Percentiles rank a stretch among this genome's conserved stretches.
Evolutionary conservation across 176 grass and related monocot species (phyloP).

Genomic region (Pontederia crassipes): DNA sequence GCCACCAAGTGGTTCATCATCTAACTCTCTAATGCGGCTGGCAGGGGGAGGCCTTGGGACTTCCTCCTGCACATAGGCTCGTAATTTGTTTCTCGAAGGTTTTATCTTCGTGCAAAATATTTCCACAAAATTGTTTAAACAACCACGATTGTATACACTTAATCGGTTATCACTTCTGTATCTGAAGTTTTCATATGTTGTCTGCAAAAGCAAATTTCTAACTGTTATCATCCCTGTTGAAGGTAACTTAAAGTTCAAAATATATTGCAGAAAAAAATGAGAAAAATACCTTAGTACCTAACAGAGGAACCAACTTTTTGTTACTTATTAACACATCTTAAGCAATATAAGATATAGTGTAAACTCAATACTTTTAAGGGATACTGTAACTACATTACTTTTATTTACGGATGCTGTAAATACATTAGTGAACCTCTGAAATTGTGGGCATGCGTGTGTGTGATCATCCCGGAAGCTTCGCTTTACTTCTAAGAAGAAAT

Average conservation of each 20-base stretch:
- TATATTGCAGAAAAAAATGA: too few species aligned
- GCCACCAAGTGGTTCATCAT: slow-evolving; percentile 43
- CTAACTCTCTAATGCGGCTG: slow-evolving; percentile 32
- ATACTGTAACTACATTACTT: too few species aligned
- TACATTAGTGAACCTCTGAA: too few species aligned
- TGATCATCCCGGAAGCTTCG: too few species aligned
- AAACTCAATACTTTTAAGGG: too few species aligned
- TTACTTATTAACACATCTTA: too few species aligned
- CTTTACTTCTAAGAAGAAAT: too few species aligned
- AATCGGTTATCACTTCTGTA: slow-evolving; percentile 64
- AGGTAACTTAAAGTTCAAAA: too few species aligned
- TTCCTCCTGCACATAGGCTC: slow-evolving; percentile 52
- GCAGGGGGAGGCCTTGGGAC: slow-evolving; percentile 28
- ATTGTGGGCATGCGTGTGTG: too few species aligned
- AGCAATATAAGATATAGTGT: too few species aligned
- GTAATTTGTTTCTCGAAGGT: slow-evolving; percentile 54
- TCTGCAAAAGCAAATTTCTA: slow-evolving; percentile 41
- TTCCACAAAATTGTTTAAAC: slow-evolving; percentile 40
- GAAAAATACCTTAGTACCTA: neutral
- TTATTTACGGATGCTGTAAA: too few species aligned
- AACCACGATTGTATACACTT: slow-evolving; percentile 62
- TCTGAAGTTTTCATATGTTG: slow-evolving; percentile 88
- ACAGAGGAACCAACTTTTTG: neutral
- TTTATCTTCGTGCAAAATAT: slow-evolving; percentile 44
- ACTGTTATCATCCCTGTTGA: neutral